Evolutionary conservation across 164 flowering plant species (phyloP).

Genomic region (Tinospora cordifolia): DNA sequence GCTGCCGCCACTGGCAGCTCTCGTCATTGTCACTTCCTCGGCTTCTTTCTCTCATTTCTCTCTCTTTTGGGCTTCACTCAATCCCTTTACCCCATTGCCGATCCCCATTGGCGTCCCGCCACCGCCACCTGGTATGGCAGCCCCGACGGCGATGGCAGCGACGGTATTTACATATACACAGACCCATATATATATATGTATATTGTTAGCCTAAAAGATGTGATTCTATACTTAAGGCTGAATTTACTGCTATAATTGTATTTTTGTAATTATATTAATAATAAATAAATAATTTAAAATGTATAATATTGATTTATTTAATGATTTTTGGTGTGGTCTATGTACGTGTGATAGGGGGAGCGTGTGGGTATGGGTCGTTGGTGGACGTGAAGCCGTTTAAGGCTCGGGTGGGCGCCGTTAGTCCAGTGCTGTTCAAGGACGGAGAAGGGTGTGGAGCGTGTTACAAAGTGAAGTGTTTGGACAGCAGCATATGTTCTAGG

Average conservation of each 20-base stretch:
- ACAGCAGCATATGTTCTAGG: conserved; percentile 59
- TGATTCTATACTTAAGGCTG: no score
- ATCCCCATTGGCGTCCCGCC: conserved; percentile 69
- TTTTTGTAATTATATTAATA: no score
- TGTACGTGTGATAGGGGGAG: conserved; percentile 70
- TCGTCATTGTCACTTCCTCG: neutral
- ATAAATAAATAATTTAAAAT: no score
- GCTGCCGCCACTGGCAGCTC: conserved; percentile 1
- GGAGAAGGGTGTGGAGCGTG: conserved; percentile 98
- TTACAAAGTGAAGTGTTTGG: conserved; percentile 80
- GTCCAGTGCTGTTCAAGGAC: conserved; percentile 62
- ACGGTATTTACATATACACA: conserved; percentile 48
- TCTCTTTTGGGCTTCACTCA: conserved; percentile 7
- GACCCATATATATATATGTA: no score
- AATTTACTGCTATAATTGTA: no score
- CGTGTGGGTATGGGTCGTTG: conserved; percentile 90
- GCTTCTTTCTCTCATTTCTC: neutral
- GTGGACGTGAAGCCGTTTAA: conserved; percentile 78
- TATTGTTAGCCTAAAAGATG: no score
- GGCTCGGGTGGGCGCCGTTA: conserved; percentile 90
- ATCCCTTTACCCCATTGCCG: conserved; percentile 13
- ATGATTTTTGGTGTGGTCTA: neutral
- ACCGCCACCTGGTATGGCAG: conserved; percentile 98
- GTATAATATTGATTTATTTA: neutral
- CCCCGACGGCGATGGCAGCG: conserved; percentile 91